Evolutionary conservation across 768 basidiomycete genomes (phyloP).

Genomic region (Russula sp.): DNA sequence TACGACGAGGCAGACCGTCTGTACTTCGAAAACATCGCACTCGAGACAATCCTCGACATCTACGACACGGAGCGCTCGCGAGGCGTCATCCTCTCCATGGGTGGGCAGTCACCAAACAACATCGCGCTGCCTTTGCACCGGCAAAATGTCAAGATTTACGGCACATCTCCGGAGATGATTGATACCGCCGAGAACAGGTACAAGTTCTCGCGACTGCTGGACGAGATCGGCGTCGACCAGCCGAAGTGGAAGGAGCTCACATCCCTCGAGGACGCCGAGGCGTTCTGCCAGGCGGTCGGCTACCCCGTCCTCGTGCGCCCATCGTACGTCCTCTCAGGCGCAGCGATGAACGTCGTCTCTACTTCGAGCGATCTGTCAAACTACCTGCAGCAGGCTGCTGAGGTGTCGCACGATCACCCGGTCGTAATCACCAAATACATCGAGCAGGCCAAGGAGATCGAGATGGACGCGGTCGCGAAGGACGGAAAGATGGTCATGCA

Average conservation of each 20-base stretch:
- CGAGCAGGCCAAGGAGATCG: constrained; percentile 99
- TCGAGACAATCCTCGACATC: constrained; percentile 95
- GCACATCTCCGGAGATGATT: constrained; percentile 99
- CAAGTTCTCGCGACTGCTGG: constrained; percentile 97
- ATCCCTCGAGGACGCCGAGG: constrained; percentile 77
- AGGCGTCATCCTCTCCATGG: constrained; percentile 96
- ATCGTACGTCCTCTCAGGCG: constrained; percentile 98
- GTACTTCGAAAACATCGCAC: constrained; percentile 97
- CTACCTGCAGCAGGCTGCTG: constrained; percentile 92
- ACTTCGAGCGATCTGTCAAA: constrained; percentile 84
- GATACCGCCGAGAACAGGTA: constrained; percentile 98
- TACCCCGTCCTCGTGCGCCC: constrained; percentile 96
- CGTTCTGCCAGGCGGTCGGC: constrained; percentile 89
- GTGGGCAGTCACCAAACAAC: constrained; percentile 98
- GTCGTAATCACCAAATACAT: constrained; percentile 99
- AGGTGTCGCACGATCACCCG: constrained; percentile 92
- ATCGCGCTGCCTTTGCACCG: constrained; percentile 94
- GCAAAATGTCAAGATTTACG: constrained; percentile 97
- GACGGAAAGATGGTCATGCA: constrained; percentile 99
- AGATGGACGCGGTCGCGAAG: constrained; percentile 98
- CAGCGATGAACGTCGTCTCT: constrained; percentile 99
- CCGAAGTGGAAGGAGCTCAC: constrained; percentile 96
- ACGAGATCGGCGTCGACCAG: constrained; percentile 98
- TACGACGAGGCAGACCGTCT: constrained; percentile 98
- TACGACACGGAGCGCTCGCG: constrained; percentile 86